Base-by-base conservation (phyloP, 2,329 filamentous ascomycete genomes). In the Tolypocladium endophyticum region DNA sequence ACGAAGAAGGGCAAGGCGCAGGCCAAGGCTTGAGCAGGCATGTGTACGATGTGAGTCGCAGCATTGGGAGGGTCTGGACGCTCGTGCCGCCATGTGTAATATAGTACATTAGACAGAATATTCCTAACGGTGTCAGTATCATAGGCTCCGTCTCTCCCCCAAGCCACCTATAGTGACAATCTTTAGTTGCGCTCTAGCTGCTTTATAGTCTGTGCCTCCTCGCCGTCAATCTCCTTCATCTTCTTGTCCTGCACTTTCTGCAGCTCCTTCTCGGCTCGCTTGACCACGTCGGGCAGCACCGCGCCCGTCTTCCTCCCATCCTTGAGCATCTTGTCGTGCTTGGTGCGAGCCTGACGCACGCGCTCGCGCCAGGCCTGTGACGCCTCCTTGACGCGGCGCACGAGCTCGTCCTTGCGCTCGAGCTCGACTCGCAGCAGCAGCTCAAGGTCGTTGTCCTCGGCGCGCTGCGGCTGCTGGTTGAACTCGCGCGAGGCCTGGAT, bases 391-490 rank as follows among this genome's bases (percentile, higher is more conserved):
- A 77, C 72, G 39, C 78, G 70, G 60, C 70, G 70, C 55, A 69
- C 68, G 43, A 79, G 67, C 59, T 79, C 81, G 35, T 82, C 81
- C 59, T 72, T 75, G 63, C 72, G 71, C 73, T 82, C 80, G 36
- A 76, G 71, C 75, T 84, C 81, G 59, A 84, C 71, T 66, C 76
- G 77, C 62, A 85, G 74, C 35, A 80, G 66, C 60, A 85, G 77
- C 74, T 85, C 82, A 28, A 85, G 77, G 70, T 82, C 80, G 71
- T 84, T 84, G 69, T 85, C 82, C 54, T 79, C 74, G 68, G 76
- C 77, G 25, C 74, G 74, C 77, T 85, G 83, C 55, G 82, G 81
- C 76, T 84, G 81, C 76, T 84, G 81, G 75, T 84, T 84, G 72
- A 81, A 84, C 65, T 81, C 76, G n/a, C 70, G 67, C 66, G 75